Conservation (phyloP, 2,329 filamentous ascomycete species). For the Stromatinia cepivora region DNA sequence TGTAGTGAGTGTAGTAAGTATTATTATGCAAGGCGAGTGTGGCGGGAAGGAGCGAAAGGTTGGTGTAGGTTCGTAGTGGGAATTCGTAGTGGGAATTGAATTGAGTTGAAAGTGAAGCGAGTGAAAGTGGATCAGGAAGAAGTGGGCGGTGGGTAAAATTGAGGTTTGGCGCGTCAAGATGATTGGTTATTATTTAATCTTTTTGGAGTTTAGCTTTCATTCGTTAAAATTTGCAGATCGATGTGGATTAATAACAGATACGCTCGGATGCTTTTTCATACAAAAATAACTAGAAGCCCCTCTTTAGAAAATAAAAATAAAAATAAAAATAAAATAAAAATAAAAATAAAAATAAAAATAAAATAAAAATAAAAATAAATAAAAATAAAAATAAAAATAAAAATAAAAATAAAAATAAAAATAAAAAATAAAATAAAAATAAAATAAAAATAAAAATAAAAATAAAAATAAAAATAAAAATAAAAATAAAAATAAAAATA, state of each 20-base stretch:
- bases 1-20: not conserved
- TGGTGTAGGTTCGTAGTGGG: not conserved
- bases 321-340: no score
- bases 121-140: not conserved
- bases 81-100: not conserved
- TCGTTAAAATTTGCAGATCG: not conserved
- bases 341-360: no score
- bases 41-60: not conserved
- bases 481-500: no score
- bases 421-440: no score
- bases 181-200: not conserved
- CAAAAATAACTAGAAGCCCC: no score
- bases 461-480: no score
- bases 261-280: not conserved
- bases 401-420: no score
- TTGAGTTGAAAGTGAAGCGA: not conserved
- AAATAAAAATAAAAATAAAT: no score
- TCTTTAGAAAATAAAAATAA: no score
- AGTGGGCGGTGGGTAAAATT: not conserved
- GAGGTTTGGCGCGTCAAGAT: slow-evolving; percentile 9
- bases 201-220: not conserved
- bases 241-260: not conserved
- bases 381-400: no score
- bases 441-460: no score
- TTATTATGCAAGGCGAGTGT: not conserved